Conservation (phyloP, 176 grass and related monocot genomes). For the Rhynchospora breviuscula region DNA sequence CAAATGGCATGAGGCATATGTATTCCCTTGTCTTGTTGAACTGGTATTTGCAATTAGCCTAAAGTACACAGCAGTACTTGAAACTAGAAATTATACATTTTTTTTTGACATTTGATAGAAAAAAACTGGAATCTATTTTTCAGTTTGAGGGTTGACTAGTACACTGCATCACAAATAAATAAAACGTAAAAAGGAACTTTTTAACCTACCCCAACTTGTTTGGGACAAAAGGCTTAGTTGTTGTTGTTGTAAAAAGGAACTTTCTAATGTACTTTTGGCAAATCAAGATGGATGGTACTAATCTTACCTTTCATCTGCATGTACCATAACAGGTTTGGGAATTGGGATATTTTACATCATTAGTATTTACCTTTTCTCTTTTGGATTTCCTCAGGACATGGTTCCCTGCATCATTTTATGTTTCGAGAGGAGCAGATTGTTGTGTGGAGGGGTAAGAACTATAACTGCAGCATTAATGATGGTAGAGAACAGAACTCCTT, state of each 20-base stretch:
- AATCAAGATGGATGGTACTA: too few species aligned
- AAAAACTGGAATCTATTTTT: background rate
- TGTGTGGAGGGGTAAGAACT: slow-evolving; percentile 69
- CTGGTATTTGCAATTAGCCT: background rate
- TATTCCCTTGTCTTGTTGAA: background rate
- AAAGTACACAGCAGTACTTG: background rate
- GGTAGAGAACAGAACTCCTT: slow-evolving; percentile 24
- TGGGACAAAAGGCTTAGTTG: too few species aligned
- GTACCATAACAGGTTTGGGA: too few species aligned
- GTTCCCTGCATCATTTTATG: slow-evolving; percentile 77
- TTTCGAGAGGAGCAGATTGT: slow-evolving; percentile 87
- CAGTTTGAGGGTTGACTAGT: background rate
- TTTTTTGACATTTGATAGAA: background rate
- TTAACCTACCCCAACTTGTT: too few species aligned
- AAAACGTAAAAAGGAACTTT: too few species aligned
- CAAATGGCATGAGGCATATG: background rate
- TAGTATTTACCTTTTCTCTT: background rate
- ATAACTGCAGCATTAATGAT: slow-evolving; percentile 23
- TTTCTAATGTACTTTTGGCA: too few species aligned
- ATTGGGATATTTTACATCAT: too few species aligned
- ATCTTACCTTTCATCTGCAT: too few species aligned
- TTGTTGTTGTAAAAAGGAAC: background rate
- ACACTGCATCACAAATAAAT: background rate
- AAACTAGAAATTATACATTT: background rate
- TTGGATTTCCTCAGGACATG: slow-evolving; percentile 39